These are phyloP conservation scores for Talaromyces borbonicus DNA, from an alignment of 495 filamentous ascomycete genomes.

Conservation along the genomic window DNA sequence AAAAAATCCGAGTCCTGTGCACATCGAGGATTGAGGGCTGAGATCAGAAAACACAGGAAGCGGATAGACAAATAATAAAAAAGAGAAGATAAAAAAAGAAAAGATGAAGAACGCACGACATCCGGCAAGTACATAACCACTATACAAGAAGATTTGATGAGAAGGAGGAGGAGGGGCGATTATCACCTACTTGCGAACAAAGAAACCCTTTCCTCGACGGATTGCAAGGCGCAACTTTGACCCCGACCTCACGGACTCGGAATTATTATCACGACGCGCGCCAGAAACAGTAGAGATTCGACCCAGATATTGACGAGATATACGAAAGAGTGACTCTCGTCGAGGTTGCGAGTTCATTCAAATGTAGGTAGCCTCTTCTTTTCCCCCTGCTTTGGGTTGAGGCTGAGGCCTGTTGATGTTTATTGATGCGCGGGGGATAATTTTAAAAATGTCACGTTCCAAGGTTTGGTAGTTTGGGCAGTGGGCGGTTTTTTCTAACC, in stretches of 20 bases:
- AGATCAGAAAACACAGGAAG: too few species aligned
- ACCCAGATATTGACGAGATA: not conserved
- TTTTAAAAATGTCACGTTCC: too few species aligned
- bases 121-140: not conserved
- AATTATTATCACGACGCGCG: constrained; percentile 1
- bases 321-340: constrained; percentile 1
- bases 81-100: too few species aligned
- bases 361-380: not conserved
- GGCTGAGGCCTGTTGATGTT: too few species aligned
- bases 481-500: too few species aligned
- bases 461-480: too few species aligned
- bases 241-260: constrained; percentile 2
- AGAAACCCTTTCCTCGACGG: constrained; percentile 31
- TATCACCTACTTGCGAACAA: constrained; percentile 31
- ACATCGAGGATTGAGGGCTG: too few species aligned
- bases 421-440: too few species aligned
- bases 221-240: constrained; percentile 17
- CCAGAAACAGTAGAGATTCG: not conserved
- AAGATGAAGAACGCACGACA: not conserved
- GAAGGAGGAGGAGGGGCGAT: constrained; percentile 12
- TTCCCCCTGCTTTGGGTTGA: too few species aligned
- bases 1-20: too few species aligned
- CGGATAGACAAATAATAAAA: too few species aligned
- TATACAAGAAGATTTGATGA: constrained; percentile 1
- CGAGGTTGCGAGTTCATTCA: not conserved